A percentile compares a stretch with the other conserved stretches of the same genome.
Conservation (phyloP, 2,329 filamentous ascomycete species). For the Saccharata proteae region DNA sequence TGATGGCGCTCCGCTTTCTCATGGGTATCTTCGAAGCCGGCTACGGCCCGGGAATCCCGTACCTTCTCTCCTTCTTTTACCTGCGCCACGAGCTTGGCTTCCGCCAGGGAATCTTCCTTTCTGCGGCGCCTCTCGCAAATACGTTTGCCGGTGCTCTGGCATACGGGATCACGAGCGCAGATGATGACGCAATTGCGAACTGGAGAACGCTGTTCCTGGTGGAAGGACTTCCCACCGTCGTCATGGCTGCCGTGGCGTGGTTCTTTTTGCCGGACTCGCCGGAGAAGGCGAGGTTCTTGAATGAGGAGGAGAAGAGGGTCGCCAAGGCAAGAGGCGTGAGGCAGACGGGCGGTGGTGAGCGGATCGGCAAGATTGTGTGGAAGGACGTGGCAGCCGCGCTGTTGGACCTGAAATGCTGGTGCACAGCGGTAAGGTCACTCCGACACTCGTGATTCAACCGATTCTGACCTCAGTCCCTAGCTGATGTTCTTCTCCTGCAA, state of each 20-base stretch:
- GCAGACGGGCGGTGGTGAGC: slow-evolving; percentile 17
- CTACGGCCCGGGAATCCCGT: slow-evolving; percentile 34
- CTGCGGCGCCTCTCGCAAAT: slow-evolving; percentile 57
- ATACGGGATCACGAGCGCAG: slow-evolving; percentile 36
- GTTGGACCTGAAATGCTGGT: slow-evolving; percentile 22
- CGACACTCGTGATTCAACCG: background rate
- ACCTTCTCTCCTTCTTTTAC: slow-evolving; percentile 47
- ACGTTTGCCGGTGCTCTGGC: slow-evolving; percentile 59
- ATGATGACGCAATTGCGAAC: slow-evolving; percentile 34
- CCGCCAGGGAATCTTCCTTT: slow-evolving; percentile 42
- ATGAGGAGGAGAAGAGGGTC: slow-evolving; percentile 27
- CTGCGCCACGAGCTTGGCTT: slow-evolving; percentile 44
- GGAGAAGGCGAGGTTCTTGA: slow-evolving; percentile 29
- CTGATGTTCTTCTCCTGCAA: slow-evolving; percentile 27
- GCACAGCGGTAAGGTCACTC: slow-evolving; percentile 17
- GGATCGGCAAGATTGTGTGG: slow-evolving; percentile 18
- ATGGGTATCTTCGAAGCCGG: slow-evolving; percentile 31
- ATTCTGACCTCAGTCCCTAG: slow-evolving; percentile 4
- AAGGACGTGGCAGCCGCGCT: slow-evolving; percentile 19
- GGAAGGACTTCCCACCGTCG: slow-evolving; percentile 31
- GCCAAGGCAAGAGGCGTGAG: slow-evolving; percentile 18
- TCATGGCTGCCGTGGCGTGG: slow-evolving; percentile 29
- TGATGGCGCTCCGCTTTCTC: slow-evolving; percentile 24
- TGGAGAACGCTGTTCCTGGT: slow-evolving; percentile 49
- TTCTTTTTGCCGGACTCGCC: slow-evolving; percentile 34